A percentile compares a stretch with the other conserved stretches of the same genome.
Evolutionary conservation across 179 eudicot species (phyloP).

Genomic region (Spinacia oleracea): DNA sequence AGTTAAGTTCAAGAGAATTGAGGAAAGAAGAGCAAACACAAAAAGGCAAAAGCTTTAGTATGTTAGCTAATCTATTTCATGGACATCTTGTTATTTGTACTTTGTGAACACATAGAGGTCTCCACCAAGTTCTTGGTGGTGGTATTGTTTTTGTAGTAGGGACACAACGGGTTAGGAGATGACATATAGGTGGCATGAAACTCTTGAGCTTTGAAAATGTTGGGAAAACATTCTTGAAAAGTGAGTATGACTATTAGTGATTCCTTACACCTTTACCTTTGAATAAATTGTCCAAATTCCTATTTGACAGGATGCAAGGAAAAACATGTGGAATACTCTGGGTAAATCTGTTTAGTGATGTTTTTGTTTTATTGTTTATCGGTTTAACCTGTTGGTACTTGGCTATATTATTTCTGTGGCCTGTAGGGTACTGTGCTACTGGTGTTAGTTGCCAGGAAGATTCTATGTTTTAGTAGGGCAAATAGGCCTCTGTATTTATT

Average conservation of each 20-base stretch:
- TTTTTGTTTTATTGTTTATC: no score
- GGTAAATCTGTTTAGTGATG: neutral
- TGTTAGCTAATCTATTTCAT: neutral
- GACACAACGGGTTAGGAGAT: neutral
- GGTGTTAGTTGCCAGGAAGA: neutral
- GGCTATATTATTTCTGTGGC: neutral
- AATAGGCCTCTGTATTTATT: neutral
- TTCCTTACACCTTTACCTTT: neutral
- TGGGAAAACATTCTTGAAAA: neutral
- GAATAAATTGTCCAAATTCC: neutral
- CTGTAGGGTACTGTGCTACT: neutral
- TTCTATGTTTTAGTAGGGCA: neutral
- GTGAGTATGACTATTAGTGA: neutral
- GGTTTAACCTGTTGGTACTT: neutral
- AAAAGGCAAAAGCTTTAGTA: neutral
- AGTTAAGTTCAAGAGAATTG: neutral
- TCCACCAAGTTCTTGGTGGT: neutral
- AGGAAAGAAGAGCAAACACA: neutral
- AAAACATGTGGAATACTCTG: neutral
- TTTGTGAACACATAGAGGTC: neutral
- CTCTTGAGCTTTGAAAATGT: neutral
- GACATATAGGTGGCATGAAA: neutral
- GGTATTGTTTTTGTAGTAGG: neutral
- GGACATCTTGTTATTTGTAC: neutral
- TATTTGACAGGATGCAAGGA: neutral